These are phyloP conservation scores for Paramecium caudatum DNA, from an alignment of 73 alveolate species.

Conservation along the genomic window DNA sequence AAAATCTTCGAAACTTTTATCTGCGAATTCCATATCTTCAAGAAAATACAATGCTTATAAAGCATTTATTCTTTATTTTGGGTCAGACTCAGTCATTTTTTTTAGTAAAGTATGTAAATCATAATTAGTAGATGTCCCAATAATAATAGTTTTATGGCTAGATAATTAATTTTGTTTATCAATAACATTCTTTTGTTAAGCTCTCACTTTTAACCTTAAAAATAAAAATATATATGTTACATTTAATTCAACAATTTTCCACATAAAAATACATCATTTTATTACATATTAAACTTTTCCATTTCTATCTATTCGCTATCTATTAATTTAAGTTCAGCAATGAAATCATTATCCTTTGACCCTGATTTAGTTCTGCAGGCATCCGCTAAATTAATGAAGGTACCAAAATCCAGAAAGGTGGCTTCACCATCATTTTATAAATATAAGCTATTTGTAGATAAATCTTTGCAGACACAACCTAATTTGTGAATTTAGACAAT, in stretches of 20 bases:
- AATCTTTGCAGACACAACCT: neutral
- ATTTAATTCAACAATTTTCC: conserved; percentile 2
- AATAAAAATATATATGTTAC: neutral
- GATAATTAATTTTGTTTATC: neutral
- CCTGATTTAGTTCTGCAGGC: conserved; percentile 10
- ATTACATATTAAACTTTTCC: neutral
- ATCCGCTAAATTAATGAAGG: neutral
- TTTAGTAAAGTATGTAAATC: neutral
- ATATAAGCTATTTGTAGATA: neutral
- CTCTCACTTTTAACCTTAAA: conserved; percentile 6
- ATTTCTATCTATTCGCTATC: neutral
- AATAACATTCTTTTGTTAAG: neutral
- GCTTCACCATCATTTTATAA: neutral
- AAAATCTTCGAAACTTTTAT: neutral
- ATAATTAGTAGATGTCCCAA: neutral
- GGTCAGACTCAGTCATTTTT: conserved; percentile 5
- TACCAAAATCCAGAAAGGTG: neutral
- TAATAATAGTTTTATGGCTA: neutral
- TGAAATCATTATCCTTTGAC: neutral
- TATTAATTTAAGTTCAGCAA: neutral
- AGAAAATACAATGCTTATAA: neutral
- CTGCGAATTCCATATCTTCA: conserved; percentile 6
- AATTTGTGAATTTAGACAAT: neutral
- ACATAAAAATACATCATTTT: conserved; percentile 2
- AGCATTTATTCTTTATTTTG: neutral